Evolutionary conservation across 2,329 filamentous ascomycete species (phyloP).

Genomic region (Beauveria brongniartii): DNA sequence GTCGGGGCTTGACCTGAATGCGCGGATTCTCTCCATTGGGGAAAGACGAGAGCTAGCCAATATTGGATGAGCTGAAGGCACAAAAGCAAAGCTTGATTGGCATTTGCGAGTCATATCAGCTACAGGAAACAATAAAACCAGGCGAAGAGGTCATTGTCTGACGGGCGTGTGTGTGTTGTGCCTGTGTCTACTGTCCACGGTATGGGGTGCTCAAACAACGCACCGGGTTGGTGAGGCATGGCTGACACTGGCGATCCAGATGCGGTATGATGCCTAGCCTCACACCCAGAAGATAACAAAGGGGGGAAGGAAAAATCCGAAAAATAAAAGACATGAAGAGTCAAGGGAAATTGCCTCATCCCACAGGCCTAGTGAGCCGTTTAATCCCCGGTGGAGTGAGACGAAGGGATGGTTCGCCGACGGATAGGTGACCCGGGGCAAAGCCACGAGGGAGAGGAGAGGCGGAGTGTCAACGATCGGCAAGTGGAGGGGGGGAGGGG

Average conservation of each 20-base stretch:
- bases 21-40: not conserved
- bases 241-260: not conserved
- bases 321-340: not conserved
- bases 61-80: not conserved
- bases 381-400: not conserved
- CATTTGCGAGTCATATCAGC: not conserved
- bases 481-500: not conserved
- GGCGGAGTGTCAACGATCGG: not conserved
- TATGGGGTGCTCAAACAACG: not conserved
- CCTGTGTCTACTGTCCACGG: not conserved
- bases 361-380: conserved; percentile 1
- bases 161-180: not conserved
- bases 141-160: not conserved
- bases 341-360: conserved; percentile 5
- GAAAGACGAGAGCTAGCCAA: not conserved
- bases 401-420: not conserved
- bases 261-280: not conserved
- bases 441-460: not conserved
- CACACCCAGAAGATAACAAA: not conserved
- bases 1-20: not conserved
- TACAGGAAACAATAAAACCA: not conserved
- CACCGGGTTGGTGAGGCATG: not conserved
- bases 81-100: not conserved
- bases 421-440: not conserved
- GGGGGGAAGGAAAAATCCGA: not conserved